Evolutionary conservation across 176 grass and related monocot species (phyloP), one percentile per base, ranked within the genome.

Genomic region (Oropetium thomaeum): DNA sequence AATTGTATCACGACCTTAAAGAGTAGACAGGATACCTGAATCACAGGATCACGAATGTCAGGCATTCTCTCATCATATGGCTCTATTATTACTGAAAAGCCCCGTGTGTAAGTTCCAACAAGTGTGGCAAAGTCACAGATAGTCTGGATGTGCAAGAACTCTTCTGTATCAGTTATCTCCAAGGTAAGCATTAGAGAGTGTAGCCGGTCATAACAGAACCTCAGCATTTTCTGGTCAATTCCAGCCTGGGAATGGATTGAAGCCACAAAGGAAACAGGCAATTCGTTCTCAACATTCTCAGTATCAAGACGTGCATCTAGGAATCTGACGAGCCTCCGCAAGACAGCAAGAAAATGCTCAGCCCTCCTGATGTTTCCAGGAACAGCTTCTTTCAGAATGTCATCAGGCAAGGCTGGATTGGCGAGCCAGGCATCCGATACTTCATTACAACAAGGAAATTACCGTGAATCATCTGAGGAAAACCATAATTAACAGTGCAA

Each of bases 151-250:
- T 94, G 88, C 71, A 93, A 73, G 78, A 98, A 98, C 48, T 93
- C 95, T 45, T 98, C 95, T 3, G 86, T 94, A 59, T 98, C 91
- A 0, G 90, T 92, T 71, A 98, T 93, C 81, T 98, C 95, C 30
- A 98, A 78, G 1, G 95, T 98, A 71, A 98, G 82, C 91, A 94
- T 84, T 22, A 98, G 86, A 71, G 88, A 93, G 75, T 93, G 83
- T 37, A 94, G 72, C 12, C 91, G 80, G 49, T 98, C 95, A 61
- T 98, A 98, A 62, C 95, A 98, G 71, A 98, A 98, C 32, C 87
- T 83, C n/a, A 98, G 82, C 95, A 98, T 98, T 67, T 93, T 93
- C 79, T 98, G 91, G 55, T 98, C 91, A 13, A 98, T 98, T 78
- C 95, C 95, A 70, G 91, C 95, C 19, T 93, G 86, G 48, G 86